Conservation (phyloP, 257 asterid genomes). For the Lithospermum erythrorhizon region DNA sequence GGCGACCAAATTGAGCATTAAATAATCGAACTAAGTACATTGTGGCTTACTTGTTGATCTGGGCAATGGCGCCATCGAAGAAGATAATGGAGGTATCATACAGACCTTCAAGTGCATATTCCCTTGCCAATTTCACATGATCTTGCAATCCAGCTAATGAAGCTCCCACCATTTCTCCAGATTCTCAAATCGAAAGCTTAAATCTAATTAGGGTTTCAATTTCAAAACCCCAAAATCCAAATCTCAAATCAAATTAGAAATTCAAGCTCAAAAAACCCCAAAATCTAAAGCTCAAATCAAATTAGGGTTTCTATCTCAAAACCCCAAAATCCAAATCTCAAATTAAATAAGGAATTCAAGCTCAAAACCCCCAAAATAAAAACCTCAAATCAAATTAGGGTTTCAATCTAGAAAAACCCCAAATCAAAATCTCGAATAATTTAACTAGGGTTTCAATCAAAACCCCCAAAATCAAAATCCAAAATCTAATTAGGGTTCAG, state of each 20-base stretch:
- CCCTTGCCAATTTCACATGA: constrained; percentile 86
- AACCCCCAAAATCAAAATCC: no score
- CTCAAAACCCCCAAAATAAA: not conserved
- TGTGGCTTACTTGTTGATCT: constrained; percentile 75
- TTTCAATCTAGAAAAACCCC: not conserved
- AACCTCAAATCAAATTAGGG: not conserved
- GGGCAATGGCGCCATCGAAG: constrained; percentile 97
- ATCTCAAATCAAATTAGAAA: constrained; percentile 11
- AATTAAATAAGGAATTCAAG: constrained; percentile 6
- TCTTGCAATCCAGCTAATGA: constrained; percentile 74
- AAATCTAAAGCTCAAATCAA: no score
- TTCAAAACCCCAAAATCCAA: not conserved
- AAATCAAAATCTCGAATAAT: not conserved
- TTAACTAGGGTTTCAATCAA: constrained; percentile 7
- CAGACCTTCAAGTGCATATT: constrained; percentile 87
- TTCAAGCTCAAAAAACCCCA: no score
- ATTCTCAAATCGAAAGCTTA: no score
- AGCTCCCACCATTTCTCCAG: constrained; percentile 44
- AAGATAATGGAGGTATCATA: constrained; percentile 80
- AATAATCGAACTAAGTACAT: no score
- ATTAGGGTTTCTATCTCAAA: constrained; percentile 7
- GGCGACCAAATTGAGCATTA: constrained; percentile 2
- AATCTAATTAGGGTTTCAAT: constrained; percentile 7
- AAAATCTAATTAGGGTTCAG: constrained; percentile 15
- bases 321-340: no score